phyloP scores from a whole-genome alignment of 2,329 filamentous ascomycete species.

The Cryphonectria radicalis region DNA sequence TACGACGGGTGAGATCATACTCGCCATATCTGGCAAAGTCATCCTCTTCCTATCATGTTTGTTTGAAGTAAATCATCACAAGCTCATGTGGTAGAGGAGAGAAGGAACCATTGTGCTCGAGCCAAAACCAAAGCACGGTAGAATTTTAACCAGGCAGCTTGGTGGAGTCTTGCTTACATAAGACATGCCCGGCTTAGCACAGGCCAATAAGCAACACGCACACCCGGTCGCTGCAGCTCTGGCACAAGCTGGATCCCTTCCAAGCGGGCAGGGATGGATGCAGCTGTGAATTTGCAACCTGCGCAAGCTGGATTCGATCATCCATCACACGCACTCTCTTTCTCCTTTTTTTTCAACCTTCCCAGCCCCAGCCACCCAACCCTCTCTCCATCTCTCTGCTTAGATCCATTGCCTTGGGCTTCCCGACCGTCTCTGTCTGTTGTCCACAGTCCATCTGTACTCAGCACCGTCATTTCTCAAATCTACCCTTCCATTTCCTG shows the following conservation, averaged over 20 bases:
- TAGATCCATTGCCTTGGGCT: conserved; percentile 2
- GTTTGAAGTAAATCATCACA: conserved; percentile 63
- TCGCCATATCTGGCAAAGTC: conserved; percentile 54
- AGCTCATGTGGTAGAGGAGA: conserved; percentile 50
- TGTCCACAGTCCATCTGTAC: neutral
- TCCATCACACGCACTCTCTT: neutral
- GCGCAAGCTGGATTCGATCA: conserved; percentile 12
- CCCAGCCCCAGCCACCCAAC: neutral
- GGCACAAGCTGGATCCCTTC: neutral
- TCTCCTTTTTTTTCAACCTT: conserved; percentile 7
- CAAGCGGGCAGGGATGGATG: neutral
- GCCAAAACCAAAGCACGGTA: conserved; percentile 15
- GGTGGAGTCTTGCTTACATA: conserved; percentile 2
- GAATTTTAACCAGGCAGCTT: conserved; percentile 22
- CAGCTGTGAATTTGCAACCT: conserved; percentile 20
- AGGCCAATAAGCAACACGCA: neutral
- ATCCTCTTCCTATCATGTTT: conserved; percentile 72
- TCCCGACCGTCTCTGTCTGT: neutral
- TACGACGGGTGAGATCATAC: conserved; percentile 62
- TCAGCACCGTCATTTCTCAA: neutral
- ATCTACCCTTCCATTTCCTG: neutral
- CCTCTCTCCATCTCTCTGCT: neutral
- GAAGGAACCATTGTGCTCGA: conserved; percentile 11
- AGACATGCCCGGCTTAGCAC: neutral
- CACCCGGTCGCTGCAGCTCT: neutral